phyloP scores from a whole-genome alignment of 805 yeast genomes.

The Candida sithepensis region DNA sequence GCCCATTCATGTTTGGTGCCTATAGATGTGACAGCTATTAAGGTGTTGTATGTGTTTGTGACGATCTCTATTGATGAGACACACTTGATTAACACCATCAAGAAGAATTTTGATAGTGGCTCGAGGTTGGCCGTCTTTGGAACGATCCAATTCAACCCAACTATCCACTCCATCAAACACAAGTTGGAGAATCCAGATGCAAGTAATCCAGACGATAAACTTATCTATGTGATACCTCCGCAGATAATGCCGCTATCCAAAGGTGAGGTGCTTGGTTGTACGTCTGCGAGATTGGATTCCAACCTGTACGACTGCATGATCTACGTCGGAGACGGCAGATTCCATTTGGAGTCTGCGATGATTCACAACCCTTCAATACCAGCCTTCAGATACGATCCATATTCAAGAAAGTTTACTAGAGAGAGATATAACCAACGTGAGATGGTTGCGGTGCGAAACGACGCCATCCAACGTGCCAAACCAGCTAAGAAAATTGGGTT shows the following conservation, averaged over 20 bases:
- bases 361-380: conserved; percentile 92
- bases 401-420: conserved; percentile 82
- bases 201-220: conserved; percentile 27
- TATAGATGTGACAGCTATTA: conserved; percentile 83
- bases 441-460: conserved; percentile 66
- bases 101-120: conserved; percentile 62
- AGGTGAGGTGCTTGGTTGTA: conserved; percentile 96
- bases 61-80: conserved; percentile 84
- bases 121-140: conserved; percentile 81
- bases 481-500: conserved; percentile 70
- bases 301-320: conserved; percentile 73
- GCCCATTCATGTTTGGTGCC: conserved; percentile 98
- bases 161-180: conserved; percentile 74
- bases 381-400: conserved; percentile 94
- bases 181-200: conserved; percentile 42
- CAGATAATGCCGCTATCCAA: conserved; percentile 90
- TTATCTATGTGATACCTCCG: conserved; percentile 72
- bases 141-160: conserved; percentile 95
- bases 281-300: conserved; percentile 75
- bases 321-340: conserved; percentile 94
- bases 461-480: conserved; percentile 65
- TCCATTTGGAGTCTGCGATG: conserved; percentile 94
- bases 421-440: conserved; percentile 88
- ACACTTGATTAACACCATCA: conserved; percentile 75
- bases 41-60: conserved; percentile 92